Percentiles rank a stretch among this genome's conserved stretches.
phyloP scores from a whole-genome alignment of 192 early-diverging fungal genomes.

The Gryganskiella cystojenkinii region DNA sequence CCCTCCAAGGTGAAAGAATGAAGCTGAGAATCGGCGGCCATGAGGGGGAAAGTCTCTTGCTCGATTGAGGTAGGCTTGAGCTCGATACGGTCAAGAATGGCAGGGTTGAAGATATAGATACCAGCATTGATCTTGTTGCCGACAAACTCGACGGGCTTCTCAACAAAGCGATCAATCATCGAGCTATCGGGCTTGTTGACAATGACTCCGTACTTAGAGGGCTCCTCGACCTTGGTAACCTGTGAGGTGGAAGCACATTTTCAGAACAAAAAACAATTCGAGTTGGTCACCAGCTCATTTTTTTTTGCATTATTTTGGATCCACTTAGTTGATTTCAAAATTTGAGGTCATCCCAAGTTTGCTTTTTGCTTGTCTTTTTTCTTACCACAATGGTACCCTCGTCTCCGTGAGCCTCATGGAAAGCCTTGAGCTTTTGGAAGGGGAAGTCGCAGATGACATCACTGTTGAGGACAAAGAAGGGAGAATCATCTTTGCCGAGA shows the following conservation, averaged over 20 bases:
- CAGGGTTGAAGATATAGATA: slow-evolving; percentile 97
- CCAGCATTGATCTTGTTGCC: slow-evolving; percentile 99
- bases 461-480: slow-evolving; percentile 99
- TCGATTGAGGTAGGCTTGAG: slow-evolving; percentile 97
- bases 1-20: slow-evolving; percentile 95
- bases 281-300: not conserved
- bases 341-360: too few species aligned
- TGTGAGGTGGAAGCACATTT: slow-evolving; percentile 19
- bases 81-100: slow-evolving; percentile 91
- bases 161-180: slow-evolving; percentile 94
- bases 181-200: slow-evolving; percentile 81
- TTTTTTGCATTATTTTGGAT: not conserved
- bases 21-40: slow-evolving; percentile 88
- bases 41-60: slow-evolving; percentile 95
- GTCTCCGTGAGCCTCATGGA: slow-evolving; percentile 90
- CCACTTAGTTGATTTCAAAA: too few species aligned
- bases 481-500: slow-evolving; percentile 89
- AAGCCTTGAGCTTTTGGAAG: slow-evolving; percentile 88
- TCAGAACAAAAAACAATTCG: not conserved
- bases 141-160: slow-evolving; percentile 96
- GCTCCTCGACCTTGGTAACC: slow-evolving; percentile 97
- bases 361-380: slow-evolving; percentile 3
- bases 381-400: slow-evolving; percentile 95
- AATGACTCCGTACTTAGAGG: slow-evolving; percentile 99
- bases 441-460: slow-evolving; percentile 99